Evolutionary conservation across 768 basidiomycete species (phyloP).

Genomic region (Auriscalpium orientale): DNA sequence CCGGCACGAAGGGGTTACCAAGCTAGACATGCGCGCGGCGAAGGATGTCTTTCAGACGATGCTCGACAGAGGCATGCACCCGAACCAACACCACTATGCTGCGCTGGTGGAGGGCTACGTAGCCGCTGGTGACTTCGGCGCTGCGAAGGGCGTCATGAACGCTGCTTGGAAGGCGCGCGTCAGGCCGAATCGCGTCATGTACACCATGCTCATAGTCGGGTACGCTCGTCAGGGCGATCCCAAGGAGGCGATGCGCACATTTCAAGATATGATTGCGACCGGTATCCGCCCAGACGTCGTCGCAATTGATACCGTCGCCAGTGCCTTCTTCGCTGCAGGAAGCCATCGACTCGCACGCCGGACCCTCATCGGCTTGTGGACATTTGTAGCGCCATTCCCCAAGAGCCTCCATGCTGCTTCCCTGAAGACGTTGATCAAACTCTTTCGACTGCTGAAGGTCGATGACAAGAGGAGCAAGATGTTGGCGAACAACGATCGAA

Average conservation of each 20-base stretch:
- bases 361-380: slow-evolving; percentile 57
- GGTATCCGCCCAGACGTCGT: slow-evolving; percentile 65
- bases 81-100: slow-evolving; percentile 64
- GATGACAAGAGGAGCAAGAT: slow-evolving; percentile 12
- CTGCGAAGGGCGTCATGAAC: slow-evolving; percentile 49
- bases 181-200: slow-evolving; percentile 57
- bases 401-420: slow-evolving; percentile 34
- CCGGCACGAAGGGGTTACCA: slow-evolving; percentile 48
- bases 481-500: slow-evolving; percentile 17
- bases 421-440: slow-evolving; percentile 36
- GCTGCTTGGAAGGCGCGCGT: slow-evolving; percentile 43
- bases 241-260: slow-evolving; percentile 42
- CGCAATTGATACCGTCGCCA: slow-evolving; percentile 62
- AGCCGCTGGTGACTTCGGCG: slow-evolving; percentile 47
- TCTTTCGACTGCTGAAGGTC: slow-evolving; percentile 38
- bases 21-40: slow-evolving; percentile 43
- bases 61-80: slow-evolving; percentile 60
- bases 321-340: slow-evolving; percentile 57
- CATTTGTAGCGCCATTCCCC: slow-evolving; percentile 53
- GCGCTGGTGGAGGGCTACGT: slow-evolving; percentile 74
- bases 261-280: slow-evolving; percentile 52
- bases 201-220: slow-evolving; percentile 70
- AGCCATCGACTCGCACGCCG: slow-evolving; percentile 41
- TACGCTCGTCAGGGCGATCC: slow-evolving; percentile 56
- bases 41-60: slow-evolving; percentile 49